phyloP scores from a whole-genome alignment of 768 basidiomycete genomes.

The Leccinum fibrillosum region DNA sequence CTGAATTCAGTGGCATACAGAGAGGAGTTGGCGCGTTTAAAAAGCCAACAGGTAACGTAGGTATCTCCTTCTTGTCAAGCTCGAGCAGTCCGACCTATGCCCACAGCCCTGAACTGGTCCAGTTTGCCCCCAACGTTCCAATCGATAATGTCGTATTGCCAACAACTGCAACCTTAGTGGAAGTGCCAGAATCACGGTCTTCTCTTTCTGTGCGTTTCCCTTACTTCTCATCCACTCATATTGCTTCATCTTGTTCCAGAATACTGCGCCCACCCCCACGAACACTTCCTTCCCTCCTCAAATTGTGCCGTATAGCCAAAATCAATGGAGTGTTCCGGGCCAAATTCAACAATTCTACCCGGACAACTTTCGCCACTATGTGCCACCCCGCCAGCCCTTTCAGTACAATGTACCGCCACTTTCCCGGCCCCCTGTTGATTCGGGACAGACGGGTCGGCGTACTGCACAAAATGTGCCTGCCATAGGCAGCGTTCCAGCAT shows the following conservation, averaged over 20 bases:
- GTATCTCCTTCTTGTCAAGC: slow-evolving; percentile 2
- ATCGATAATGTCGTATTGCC: slow-evolving; percentile 25
- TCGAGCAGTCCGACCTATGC: not conserved
- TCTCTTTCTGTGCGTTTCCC: slow-evolving; percentile 12
- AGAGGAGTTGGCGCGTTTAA: slow-evolving; percentile 19
- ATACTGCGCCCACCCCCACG: not conserved
- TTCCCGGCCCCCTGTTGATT: slow-evolving; percentile 1
- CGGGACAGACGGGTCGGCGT: slow-evolving; percentile 12
- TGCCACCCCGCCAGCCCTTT: not conserved
- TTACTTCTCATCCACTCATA: slow-evolving; percentile 4
- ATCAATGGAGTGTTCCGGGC: not conserved
- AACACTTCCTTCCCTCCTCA: not conserved
- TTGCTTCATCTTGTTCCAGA: slow-evolving; percentile 8
- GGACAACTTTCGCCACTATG: slow-evolving; percentile 3
- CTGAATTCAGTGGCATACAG: slow-evolving; percentile 12
- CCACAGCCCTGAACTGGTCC: slow-evolving; percentile 16
- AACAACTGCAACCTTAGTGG: slow-evolving; percentile 35
- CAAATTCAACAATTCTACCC: not conserved
- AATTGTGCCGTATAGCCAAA: slow-evolving; percentile 5
- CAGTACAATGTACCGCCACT: not conserved
- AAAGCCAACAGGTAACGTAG: slow-evolving; percentile 12
- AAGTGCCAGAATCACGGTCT: slow-evolving; percentile 23
- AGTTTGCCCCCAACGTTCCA: slow-evolving; percentile 9
- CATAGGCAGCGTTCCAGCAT: not conserved
- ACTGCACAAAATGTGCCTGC: slow-evolving; percentile 9